A percentile compares a stretch with the other conserved stretches of the same genome.
These are phyloP conservation scores for Colletotrichum liriopes DNA, from an alignment of 2,329 filamentous ascomycete species.

Conservation along the genomic window DNA sequence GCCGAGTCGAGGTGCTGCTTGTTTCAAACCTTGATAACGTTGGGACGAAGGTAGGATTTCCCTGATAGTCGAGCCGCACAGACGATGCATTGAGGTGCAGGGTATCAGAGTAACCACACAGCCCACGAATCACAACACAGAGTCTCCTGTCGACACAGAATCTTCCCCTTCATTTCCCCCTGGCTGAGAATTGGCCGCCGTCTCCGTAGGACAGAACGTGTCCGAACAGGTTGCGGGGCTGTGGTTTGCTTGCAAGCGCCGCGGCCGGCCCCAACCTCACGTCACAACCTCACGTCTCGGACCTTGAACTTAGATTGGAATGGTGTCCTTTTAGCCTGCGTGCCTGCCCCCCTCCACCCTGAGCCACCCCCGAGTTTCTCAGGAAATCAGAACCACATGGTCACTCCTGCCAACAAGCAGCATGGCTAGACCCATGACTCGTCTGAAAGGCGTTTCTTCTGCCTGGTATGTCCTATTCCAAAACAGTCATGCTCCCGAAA, in stretches of 20 bases:
- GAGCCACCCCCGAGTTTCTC: not conserved
- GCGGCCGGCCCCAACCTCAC: constrained; percentile 12
- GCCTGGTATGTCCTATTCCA: not conserved
- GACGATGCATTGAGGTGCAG: constrained; percentile 38
- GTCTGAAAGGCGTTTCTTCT: constrained; percentile 25
- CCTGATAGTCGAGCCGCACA: constrained; percentile 35
- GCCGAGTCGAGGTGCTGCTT: constrained; percentile 30
- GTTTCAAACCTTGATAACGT: constrained; percentile 39
- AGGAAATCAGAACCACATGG: not conserved
- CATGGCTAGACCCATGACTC: constrained; percentile 32
- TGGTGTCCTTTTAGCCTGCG: not conserved
- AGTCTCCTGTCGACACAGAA: not conserved
- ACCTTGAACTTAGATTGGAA: constrained; percentile 25
- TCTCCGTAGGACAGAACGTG: constrained; percentile 10
- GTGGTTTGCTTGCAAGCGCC: constrained; percentile 15
- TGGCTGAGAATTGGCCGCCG: constrained; percentile 3
- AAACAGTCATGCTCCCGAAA: constrained; percentile 23
- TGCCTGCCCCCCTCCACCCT: not conserved
- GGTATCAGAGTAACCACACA: constrained; percentile 21
- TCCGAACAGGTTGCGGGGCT: constrained; percentile 22
- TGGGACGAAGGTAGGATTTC: constrained; percentile 40
- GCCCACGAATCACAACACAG: constrained; percentile 19
- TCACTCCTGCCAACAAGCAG: constrained; percentile 9
- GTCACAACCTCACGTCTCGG: constrained; percentile 37
- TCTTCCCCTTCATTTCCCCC: not conserved